Evolutionary conservation across 2,329 filamentous ascomycete genomes (phyloP), one percentile per base, ranked within the genome.

Genomic region (Epichloe baconii): DNA sequence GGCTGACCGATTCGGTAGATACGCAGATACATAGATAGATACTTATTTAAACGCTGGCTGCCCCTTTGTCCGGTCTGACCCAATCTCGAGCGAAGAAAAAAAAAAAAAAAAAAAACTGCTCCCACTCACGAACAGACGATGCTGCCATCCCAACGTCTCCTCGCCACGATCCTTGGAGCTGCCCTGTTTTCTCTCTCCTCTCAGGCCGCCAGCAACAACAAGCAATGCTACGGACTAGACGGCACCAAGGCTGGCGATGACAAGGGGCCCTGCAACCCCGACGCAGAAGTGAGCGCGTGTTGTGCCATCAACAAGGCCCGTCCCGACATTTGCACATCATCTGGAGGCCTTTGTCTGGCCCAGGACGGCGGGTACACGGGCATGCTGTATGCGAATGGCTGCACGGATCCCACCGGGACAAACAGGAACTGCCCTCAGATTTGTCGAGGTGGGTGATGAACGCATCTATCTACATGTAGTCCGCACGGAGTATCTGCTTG

Each of bases 291-390:
- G 38, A 59, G 57, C 35, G 15, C 57, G 1, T 60, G 58, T 31
- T 60, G 58, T 44, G 55, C 53, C 19, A 47, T 42, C 26, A 52
- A 55, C 47, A 57, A 58, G 42, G 2, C 37, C 11, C 44, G 40
- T 5, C 55, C 56, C 14, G 58, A 60, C 17, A 53, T 60, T 19
- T 60, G 58, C 48, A 35, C 58, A 51, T 52, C 51, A 12, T 59
- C 54, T 2, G 57, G 58, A 3, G 40, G 43, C 5, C 52, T 59
- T 15, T 60, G 58, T 41, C 56, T 55, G 26, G 53, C 53, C 3
- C 55, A 59, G 38, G 51, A 55, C 11, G 11, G 31, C 10, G 49
- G 41, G 4, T 54, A 26, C 17, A 45, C 52, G 21, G 58, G 58
- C 36, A 44, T 57, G 34, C 54, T 60, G 17, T 60, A 55, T 19